Conservation (phyloP, 768 basidiomycete species). For the Lactarius tabidus region DNA sequence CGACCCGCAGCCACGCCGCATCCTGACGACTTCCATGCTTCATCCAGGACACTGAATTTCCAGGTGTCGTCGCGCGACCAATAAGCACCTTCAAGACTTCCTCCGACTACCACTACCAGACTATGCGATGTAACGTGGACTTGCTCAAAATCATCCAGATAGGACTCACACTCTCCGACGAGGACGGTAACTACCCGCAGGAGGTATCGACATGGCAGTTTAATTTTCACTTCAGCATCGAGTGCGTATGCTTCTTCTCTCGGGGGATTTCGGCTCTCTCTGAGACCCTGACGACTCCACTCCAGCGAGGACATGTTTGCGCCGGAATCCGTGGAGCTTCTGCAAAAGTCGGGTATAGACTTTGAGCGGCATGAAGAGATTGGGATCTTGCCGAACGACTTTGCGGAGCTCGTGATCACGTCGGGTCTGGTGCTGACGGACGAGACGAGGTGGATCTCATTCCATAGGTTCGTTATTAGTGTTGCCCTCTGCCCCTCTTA, state of each 20-base stretch:
- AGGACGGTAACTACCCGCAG: constrained; percentile 86
- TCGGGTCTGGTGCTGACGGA: constrained; percentile 86
- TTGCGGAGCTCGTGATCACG: constrained; percentile 96
- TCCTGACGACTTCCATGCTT: constrained; percentile 27
- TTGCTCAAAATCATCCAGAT: constrained; percentile 96
- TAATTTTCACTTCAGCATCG: constrained; percentile 91
- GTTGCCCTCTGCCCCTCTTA: constrained; percentile 4
- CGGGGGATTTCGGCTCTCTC: background rate
- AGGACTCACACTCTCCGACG: constrained; percentile 91
- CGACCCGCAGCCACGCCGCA: constrained; percentile 18
- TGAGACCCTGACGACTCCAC: background rate
- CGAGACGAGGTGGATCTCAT: constrained; percentile 95
- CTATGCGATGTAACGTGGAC: constrained; percentile 99
- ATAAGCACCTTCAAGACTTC: constrained; percentile 96
- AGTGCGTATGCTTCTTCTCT: constrained; percentile 46
- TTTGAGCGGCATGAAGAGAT: constrained; percentile 90
- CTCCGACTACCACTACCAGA: constrained; percentile 99
- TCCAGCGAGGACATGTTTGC: constrained; percentile 95
- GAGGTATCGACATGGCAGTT: constrained; percentile 98
- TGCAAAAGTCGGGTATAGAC: constrained; percentile 94
- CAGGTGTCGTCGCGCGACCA: constrained; percentile 95
- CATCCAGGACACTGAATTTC: constrained; percentile 93
- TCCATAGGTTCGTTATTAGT: constrained; percentile 74
- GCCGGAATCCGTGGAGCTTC: constrained; percentile 92
- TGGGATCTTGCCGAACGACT: constrained; percentile 90